A percentile compares a stretch with the other conserved stretches of the same genome.
phyloP scores from a whole-genome alignment of 352 stramenopile species.

The Phytophthora quininea region DNA sequence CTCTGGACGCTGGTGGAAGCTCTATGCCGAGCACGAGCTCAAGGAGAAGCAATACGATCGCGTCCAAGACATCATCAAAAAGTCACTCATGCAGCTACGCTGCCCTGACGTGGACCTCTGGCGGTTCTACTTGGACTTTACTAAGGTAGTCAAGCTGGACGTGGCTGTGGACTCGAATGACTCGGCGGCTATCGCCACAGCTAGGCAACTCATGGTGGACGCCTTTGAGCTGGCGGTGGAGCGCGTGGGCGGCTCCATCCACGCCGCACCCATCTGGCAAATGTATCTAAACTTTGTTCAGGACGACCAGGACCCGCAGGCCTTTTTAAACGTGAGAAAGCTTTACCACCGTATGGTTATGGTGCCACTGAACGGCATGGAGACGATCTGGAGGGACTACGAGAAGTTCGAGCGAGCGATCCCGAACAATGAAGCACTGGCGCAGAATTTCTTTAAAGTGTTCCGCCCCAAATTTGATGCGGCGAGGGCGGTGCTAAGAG shows the following conservation, averaged over 20 bases:
- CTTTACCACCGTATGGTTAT: slow-evolving; percentile 85
- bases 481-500: slow-evolving; percentile 72
- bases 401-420: slow-evolving; percentile 89
- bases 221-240: slow-evolving; percentile 85
- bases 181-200: slow-evolving; percentile 54
- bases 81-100: slow-evolving; percentile 85
- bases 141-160: slow-evolving; percentile 84
- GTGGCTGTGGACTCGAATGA: slow-evolving; percentile 72
- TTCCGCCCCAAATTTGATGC: slow-evolving; percentile 87
- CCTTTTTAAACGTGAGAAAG: slow-evolving; percentile 86
- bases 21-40: slow-evolving; percentile 87
- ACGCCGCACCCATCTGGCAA: slow-evolving; percentile 82
- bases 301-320: slow-evolving; percentile 74
- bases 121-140: slow-evolving; percentile 90
- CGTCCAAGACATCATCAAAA: slow-evolving; percentile 89
- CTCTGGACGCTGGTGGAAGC: slow-evolving; percentile 86
- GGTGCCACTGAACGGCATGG: slow-evolving; percentile 79
- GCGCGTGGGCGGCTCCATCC: slow-evolving; percentile 81
- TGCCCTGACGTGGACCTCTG: slow-evolving; percentile 86
- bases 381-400: slow-evolving; percentile 87
- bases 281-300: slow-evolving; percentile 84
- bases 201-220: slow-evolving; percentile 83
- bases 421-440: slow-evolving; percentile 87
- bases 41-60: slow-evolving; percentile 86
- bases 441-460: slow-evolving; percentile 90